Evolutionary conservation across 352 stramenopile species (phyloP).

Genomic region (Globisporangium uncinulatum): DNA sequence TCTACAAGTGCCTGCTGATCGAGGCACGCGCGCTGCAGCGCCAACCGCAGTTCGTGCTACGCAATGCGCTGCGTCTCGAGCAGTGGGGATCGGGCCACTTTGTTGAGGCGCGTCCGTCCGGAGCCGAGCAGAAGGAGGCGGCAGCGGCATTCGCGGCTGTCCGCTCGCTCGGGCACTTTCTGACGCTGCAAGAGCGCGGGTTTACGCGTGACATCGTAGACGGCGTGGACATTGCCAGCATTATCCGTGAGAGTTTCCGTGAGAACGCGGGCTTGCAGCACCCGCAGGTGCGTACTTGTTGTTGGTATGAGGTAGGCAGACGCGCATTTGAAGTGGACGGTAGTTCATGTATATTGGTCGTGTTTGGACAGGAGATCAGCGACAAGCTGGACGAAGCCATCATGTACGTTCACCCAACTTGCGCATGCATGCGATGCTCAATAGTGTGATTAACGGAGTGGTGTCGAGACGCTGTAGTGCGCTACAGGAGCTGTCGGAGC

Average conservation of each 20-base stretch:
- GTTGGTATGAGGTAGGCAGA: not conserved
- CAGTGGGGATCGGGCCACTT: slow-evolving; percentile 61
- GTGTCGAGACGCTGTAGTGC: slow-evolving; percentile 19
- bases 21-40: slow-evolving; percentile 48
- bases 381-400: slow-evolving; percentile 68
- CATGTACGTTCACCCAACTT: slow-evolving; percentile 19
- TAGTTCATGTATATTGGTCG: not conserved
- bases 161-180: slow-evolving; percentile 37
- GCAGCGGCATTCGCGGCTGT: slow-evolving; percentile 18
- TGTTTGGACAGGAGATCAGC: slow-evolving; percentile 20
- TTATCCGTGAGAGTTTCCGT: slow-evolving; percentile 41
- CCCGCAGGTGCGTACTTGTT: slow-evolving; percentile 19
- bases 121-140: slow-evolving; percentile 3
- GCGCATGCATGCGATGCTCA: not conserved
- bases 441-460: not conserved
- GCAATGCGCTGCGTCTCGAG: slow-evolving; percentile 42
- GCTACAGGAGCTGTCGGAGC: slow-evolving; percentile 57
- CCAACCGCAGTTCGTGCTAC: slow-evolving; percentile 57
- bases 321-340: too few species aligned
- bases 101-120: slow-evolving; percentile 18
- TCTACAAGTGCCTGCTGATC: slow-evolving; percentile 67
- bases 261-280: slow-evolving; percentile 30
- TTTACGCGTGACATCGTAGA: slow-evolving; percentile 23
- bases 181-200: slow-evolving; percentile 29
- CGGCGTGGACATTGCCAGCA: slow-evolving; percentile 25